Evolutionary conservation across 495 filamentous ascomycete genomes (phyloP).

Genomic region (Xylaria scruposa): DNA sequence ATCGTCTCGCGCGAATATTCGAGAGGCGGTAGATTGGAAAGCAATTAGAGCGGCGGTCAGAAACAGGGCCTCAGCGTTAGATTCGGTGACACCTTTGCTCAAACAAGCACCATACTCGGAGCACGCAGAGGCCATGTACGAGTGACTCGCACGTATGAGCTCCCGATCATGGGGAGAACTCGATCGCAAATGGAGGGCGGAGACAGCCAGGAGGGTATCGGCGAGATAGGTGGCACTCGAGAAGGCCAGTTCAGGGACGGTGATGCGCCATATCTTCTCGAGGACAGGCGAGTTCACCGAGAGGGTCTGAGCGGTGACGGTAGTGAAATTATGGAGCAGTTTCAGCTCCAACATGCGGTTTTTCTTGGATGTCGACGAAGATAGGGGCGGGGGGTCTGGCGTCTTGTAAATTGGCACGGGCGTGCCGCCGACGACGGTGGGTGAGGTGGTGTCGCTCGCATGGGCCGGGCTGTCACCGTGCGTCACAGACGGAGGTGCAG

Average conservation of each 20-base stretch:
- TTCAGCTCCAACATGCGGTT: slow-evolving; percentile 59
- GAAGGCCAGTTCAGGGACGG: slow-evolving; percentile 62
- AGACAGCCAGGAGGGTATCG: slow-evolving; percentile 63
- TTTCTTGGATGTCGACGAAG: slow-evolving; percentile 44
- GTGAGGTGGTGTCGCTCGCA: slow-evolving; percentile 37
- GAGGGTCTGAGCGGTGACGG: slow-evolving; percentile 59
- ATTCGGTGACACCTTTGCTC: slow-evolving; percentile 54
- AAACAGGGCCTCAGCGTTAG: slow-evolving; percentile 63
- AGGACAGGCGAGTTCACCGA: slow-evolving; percentile 55
- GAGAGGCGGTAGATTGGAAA: slow-evolving; percentile 63
- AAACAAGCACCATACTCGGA: slow-evolving; percentile 60
- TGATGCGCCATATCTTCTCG: slow-evolving; percentile 59
- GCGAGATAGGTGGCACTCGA: slow-evolving; percentile 58
- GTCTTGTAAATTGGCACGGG: slow-evolving; percentile 45
- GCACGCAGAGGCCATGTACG: slow-evolving; percentile 63
- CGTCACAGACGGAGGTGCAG: slow-evolving; percentile 39
- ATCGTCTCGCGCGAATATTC: slow-evolving; percentile 58
- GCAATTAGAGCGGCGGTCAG: slow-evolving; percentile 61
- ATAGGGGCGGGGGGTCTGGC: slow-evolving; percentile 44
- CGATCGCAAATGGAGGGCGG: slow-evolving; percentile 61
- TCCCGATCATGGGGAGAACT: slow-evolving; percentile 56
- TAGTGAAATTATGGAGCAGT: slow-evolving; percentile 63
- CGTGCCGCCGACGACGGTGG: slow-evolving; percentile 34
- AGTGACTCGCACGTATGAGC: slow-evolving; percentile 60
- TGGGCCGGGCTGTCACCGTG: slow-evolving; percentile 41